phyloP scores from a whole-genome alignment of 768 basidiomycete genomes.

The Vishniacozyma victoriae region DNA sequence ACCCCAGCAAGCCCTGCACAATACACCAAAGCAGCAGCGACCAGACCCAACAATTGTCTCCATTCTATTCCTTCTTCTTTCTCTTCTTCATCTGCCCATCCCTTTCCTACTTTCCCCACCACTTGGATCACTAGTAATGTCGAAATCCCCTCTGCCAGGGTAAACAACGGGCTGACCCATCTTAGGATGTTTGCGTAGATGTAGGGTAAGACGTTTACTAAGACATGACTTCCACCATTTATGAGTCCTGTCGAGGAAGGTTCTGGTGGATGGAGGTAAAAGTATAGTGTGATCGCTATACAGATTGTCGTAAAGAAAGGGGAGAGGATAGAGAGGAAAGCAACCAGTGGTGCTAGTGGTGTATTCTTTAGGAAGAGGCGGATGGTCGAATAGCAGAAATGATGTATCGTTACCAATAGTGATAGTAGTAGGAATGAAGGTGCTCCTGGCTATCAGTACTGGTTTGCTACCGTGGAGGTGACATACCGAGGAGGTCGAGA shows the following conservation, averaged over 20 bases:
- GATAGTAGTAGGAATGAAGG: constrained; percentile 47
- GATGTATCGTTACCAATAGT: constrained; percentile 43
- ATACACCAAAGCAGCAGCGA: constrained; percentile 38
- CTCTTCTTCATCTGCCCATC: constrained; percentile 46
- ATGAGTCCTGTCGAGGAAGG: constrained; percentile 5
- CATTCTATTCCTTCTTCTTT: constrained; percentile 41
- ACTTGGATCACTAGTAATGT: constrained; percentile 45
- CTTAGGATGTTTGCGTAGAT: constrained; percentile 41
- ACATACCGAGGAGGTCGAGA: constrained; percentile 42
- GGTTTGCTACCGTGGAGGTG: neutral
- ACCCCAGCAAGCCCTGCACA: constrained; percentile 38
- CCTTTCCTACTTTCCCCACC: constrained; percentile 41
- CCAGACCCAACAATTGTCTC: constrained; percentile 40
- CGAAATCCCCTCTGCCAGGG: constrained; percentile 44
- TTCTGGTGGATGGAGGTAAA: constrained; percentile 44
- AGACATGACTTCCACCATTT: constrained; percentile 16
- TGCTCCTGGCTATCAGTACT: constrained; percentile 20
- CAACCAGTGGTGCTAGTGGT: constrained; percentile 34
- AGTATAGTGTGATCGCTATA: constrained; percentile 36
- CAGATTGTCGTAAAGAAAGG: constrained; percentile 37
- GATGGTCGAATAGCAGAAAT: constrained; percentile 45
- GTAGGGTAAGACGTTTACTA: constrained; percentile 38
- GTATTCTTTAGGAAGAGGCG: constrained; percentile 45
- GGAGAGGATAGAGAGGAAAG: constrained; percentile 31
- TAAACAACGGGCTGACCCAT: constrained; percentile 44